phyloP scores from a whole-genome alignment of 768 basidiomycete species.

The Pisolithus orientalis region DNA sequence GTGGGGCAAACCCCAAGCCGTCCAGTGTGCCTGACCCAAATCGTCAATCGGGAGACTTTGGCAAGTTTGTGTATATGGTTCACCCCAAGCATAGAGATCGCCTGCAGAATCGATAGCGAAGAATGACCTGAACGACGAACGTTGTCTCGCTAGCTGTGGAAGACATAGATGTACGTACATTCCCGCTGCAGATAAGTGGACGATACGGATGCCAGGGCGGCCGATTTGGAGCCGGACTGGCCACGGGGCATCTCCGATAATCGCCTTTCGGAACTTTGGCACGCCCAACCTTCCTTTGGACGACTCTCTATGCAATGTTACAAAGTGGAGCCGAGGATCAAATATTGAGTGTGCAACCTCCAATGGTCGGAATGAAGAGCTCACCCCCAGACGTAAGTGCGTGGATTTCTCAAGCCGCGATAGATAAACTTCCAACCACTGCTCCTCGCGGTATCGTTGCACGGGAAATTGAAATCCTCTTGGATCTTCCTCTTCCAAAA shows the following conservation, averaged over 20 bases:
- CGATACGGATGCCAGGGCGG: slow-evolving; percentile 50
- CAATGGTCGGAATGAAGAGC: slow-evolving; percentile 6
- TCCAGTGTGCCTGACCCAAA: slow-evolving; percentile 52
- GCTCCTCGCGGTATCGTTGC: slow-evolving; percentile 62
- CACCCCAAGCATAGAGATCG: slow-evolving; percentile 77
- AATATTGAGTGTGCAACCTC: background rate
- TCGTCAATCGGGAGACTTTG: slow-evolving; percentile 3
- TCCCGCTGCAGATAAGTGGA: slow-evolving; percentile 73
- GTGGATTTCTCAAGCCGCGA: slow-evolving; percentile 53
- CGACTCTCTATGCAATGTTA: slow-evolving; percentile 40
- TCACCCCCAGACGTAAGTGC: slow-evolving; percentile 57
- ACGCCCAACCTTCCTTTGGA: slow-evolving; percentile 62
- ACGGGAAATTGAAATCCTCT: slow-evolving; percentile 75
- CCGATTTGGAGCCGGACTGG: slow-evolving; percentile 55
- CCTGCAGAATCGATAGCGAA: slow-evolving; percentile 79
- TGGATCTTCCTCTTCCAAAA: slow-evolving; percentile 71
- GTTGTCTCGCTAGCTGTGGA: slow-evolving; percentile 1
- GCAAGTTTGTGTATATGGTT: slow-evolving; percentile 8
- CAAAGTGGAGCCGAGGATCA: slow-evolving; percentile 2
- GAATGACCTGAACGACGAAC: slow-evolving; percentile 59
- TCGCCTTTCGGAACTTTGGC: slow-evolving; percentile 27
- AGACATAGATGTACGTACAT: slow-evolving; percentile 45
- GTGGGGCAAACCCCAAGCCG: slow-evolving; percentile 35
- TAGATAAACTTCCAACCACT: slow-evolving; percentile 81
- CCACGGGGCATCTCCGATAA: slow-evolving; percentile 44